Percentiles rank a stretch among this genome's conserved stretches.
Conservation (phyloP, 768 basidiomycete genomes). For the Pholiota molesta region DNA sequence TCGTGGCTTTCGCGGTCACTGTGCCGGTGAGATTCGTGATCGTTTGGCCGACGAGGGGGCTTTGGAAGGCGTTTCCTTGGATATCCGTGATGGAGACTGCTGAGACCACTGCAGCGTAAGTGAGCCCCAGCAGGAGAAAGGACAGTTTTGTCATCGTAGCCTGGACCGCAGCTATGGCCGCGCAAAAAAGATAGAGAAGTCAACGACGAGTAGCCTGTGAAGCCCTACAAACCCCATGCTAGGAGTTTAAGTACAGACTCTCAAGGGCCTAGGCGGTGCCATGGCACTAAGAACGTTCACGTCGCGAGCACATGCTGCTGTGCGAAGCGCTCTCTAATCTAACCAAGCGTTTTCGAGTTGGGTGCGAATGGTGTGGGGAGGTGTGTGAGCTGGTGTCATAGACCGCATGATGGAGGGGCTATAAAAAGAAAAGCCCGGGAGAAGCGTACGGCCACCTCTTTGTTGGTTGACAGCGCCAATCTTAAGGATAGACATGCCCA, state of each 20-base stretch:
- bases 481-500: not conserved
- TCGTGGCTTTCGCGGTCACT: constrained; percentile 53
- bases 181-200: not conserved
- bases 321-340: constrained; percentile 3
- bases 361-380: not conserved
- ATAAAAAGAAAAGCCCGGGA: not conserved
- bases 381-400: not conserved
- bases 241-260: constrained; percentile 4
- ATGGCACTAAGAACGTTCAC: constrained; percentile 21
- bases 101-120: constrained; percentile 29
- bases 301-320: constrained; percentile 28
- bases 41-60: constrained; percentile 46
- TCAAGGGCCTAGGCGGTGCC: constrained; percentile 14
- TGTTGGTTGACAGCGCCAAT: not conserved
- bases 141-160: constrained; percentile 34
- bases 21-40: constrained; percentile 52
- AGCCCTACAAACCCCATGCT: constrained; percentile 14
- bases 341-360: not conserved
- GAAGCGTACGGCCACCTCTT: not conserved
- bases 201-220: constrained; percentile 7
- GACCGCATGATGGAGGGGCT: not conserved
- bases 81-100: constrained; percentile 53
- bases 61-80: constrained; percentile 50
- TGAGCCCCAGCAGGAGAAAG: constrained; percentile 29
- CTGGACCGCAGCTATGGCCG: not conserved